Percentiles rank a stretch among this genome's conserved stretches.
Conservation (phyloP, 805 yeast species). For the Priceomyces medius region DNA sequence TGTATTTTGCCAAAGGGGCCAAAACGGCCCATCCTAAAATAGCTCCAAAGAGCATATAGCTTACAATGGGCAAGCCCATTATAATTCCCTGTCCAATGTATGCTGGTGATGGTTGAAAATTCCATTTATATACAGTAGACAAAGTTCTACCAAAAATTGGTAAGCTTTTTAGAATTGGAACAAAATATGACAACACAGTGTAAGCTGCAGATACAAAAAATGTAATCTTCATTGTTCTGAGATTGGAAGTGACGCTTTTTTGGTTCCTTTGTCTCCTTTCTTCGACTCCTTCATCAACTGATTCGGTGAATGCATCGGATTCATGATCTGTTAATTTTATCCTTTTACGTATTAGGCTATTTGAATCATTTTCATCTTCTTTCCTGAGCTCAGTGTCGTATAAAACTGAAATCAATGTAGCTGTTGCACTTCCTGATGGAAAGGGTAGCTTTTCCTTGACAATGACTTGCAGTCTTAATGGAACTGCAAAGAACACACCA, state of each 20-base stretch:
- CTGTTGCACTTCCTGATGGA: constrained; percentile 96
- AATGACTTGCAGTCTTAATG: constrained; percentile 81
- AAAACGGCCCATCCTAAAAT: constrained; percentile 87
- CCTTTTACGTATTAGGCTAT: not conserved
- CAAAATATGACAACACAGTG: constrained; percentile 68
- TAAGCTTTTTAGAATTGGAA: constrained; percentile 64
- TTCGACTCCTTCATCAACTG: constrained; percentile 1
- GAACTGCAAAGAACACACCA: constrained; percentile 94
- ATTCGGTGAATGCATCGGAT: not conserved
- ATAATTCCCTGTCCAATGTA: constrained; percentile 97
- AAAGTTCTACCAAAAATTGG: constrained; percentile 74
- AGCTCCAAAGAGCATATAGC: constrained; percentile 89
- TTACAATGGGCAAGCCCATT: constrained; percentile 91
- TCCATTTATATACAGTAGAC: constrained; percentile 72
- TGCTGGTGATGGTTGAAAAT: constrained; percentile 94
- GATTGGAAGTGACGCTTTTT: constrained; percentile 40
- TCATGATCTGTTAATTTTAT: not conserved
- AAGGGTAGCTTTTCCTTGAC: constrained; percentile 85
- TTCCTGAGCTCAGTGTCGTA: constrained; percentile 62
- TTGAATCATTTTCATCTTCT: constrained; percentile 19
- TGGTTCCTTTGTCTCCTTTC: constrained; percentile 1
- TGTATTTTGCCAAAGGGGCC: constrained; percentile 71
- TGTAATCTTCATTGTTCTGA: constrained; percentile 57
- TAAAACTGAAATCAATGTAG: constrained; percentile 83
- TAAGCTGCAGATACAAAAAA: constrained; percentile 69